phyloP scores from a whole-genome alignment of 2,329 filamentous ascomycete genomes.

The Sporothrix curviconia region DNA sequence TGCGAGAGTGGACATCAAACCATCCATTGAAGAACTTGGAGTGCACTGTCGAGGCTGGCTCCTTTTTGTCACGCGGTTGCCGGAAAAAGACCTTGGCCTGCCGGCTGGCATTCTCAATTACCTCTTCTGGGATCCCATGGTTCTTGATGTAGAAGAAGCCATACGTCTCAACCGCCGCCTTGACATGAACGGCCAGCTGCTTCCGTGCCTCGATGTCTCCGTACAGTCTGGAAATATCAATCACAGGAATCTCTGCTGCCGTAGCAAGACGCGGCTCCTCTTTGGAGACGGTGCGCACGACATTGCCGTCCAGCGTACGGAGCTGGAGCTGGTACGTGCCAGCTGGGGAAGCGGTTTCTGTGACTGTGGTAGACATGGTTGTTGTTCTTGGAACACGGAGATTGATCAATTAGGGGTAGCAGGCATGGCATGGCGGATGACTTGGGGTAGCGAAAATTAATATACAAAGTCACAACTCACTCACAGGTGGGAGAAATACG shows the following conservation, averaged over 20 bases:
- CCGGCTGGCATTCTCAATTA: slow-evolving; percentile 12
- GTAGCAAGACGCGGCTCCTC: slow-evolving; percentile 32
- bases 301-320: slow-evolving; percentile 30
- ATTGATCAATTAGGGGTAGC: no score
- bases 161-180: slow-evolving; percentile 5
- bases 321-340: slow-evolving; percentile 13
- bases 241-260: slow-evolving; percentile 44
- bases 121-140: slow-evolving; percentile 21
- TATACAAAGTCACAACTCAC: not conserved
- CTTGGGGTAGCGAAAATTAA: not conserved
- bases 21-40: slow-evolving; percentile 20
- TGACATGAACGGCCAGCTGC: not conserved
- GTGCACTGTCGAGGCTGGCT: slow-evolving; percentile 14
- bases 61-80: slow-evolving; percentile 20
- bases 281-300: slow-evolving; percentile 30
- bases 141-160: slow-evolving; percentile 23
- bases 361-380: not conserved
- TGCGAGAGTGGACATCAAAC: slow-evolving; percentile 14
- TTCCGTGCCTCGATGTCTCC: slow-evolving; percentile 25
- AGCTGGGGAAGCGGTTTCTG: not conserved
- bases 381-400: no score
- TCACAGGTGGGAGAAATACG: no score
- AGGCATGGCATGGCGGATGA: no score
- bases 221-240: slow-evolving; percentile 39
- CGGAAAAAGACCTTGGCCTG: slow-evolving; percentile 19